phyloP scores from a whole-genome alignment of 257 asterid genomes.

The Knoxia roxburghii region DNA sequence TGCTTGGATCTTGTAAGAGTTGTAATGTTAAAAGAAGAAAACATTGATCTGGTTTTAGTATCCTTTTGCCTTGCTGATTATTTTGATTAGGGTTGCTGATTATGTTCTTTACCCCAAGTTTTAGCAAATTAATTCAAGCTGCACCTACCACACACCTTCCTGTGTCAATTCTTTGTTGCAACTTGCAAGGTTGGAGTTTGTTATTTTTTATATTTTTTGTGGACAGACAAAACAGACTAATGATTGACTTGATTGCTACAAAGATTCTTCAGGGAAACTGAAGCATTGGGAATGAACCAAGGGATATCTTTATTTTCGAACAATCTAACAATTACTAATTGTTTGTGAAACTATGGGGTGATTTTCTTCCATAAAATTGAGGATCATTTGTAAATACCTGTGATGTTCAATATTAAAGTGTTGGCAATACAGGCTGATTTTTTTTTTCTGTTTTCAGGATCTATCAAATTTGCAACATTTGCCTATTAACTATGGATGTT shows the following conservation, averaged over 20 bases:
- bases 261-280: neutral
- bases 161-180: neutral
- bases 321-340: too few species aligned
- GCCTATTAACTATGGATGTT: neutral
- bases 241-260: conserved; percentile 1
- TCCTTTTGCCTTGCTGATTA: neutral
- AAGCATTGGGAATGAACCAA: too few species aligned
- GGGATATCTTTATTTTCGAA: too few species aligned
- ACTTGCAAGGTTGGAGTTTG: neutral
- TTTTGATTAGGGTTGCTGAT: conserved; percentile 3
- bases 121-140: neutral
- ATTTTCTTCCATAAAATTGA: neutral
- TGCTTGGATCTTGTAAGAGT: neutral
- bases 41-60: neutral
- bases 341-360: neutral
- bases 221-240: neutral
- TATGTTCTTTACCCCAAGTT: neutral
- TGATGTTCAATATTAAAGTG: neutral
- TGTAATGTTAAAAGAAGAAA: neutral
- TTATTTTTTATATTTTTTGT: neutral
- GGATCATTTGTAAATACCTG: too few species aligned
- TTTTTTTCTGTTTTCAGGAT: neutral
- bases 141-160: neutral
- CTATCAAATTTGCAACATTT: neutral
- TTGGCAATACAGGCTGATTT: neutral